Evolutionary conservation across 2,329 filamentous ascomycete genomes (phyloP).

Genomic region (Emmonsia crescens): DNA sequence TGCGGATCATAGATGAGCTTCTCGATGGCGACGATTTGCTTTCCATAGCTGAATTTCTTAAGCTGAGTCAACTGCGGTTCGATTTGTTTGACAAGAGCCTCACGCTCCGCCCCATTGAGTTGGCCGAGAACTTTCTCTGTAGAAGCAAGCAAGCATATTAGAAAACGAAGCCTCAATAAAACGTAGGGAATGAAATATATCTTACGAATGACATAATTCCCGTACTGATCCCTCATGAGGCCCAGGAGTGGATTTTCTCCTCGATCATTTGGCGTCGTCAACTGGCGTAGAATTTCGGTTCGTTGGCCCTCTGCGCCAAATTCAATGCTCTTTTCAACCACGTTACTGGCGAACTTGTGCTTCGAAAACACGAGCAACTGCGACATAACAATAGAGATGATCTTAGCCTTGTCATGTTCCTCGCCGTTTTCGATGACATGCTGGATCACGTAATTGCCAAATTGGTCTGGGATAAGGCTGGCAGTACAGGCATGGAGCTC

Average conservation of each 20-base stretch:
- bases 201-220: constrained; percentile 95
- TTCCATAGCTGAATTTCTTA: constrained; percentile 54
- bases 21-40: constrained; percentile 56
- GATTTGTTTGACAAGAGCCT: constrained; percentile 52
- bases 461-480: constrained; percentile 72
- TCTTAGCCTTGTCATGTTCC: constrained; percentile 57
- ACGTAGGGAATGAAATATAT: constrained; percentile 16
- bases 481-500: constrained; percentile 67
- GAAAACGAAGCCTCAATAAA: not conserved
- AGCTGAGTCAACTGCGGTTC: constrained; percentile 50
- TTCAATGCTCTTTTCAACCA: constrained; percentile 85
- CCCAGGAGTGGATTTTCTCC: constrained; percentile 60
- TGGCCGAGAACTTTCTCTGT: constrained; percentile 67
- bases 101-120: constrained; percentile 50
- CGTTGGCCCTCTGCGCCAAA: constrained; percentile 60
- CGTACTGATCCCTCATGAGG: constrained; percentile 82
- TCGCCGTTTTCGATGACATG: constrained; percentile 76
- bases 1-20: constrained; percentile 38
- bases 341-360: constrained; percentile 95
- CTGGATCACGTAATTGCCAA: constrained; percentile 93
- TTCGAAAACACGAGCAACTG: constrained; percentile 69
- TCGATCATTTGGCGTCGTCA: constrained; percentile 50
- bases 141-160: constrained; percentile 14
- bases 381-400: constrained; percentile 62
- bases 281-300: constrained; percentile 53